These are phyloP conservation scores for Mycena chlorophos DNA, from an alignment of 768 basidiomycete genomes.

Conservation along the genomic window DNA sequence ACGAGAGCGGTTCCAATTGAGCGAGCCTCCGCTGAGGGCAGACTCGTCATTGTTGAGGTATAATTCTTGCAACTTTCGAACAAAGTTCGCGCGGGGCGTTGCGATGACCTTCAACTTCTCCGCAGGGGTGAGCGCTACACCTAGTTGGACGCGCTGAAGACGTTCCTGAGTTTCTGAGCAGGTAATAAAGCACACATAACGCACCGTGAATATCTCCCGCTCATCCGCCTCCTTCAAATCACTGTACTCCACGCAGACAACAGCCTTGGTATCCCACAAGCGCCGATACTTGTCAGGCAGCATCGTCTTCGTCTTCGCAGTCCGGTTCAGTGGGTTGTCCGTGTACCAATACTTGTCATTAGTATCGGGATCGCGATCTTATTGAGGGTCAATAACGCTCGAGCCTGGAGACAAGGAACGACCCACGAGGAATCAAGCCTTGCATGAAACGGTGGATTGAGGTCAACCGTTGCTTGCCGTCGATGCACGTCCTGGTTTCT, in stretches of 20 bases:
- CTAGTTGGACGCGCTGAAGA: conserved; percentile 71
- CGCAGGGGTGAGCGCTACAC: conserved; percentile 74
- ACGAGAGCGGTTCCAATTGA: conserved; percentile 39
- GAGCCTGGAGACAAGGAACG: background rate
- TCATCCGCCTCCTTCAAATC: conserved; percentile 58
- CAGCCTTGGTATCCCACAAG: conserved; percentile 69
- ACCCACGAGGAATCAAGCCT: conserved; percentile 51
- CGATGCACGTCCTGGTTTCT: conserved; percentile 68
- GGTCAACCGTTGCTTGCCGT: conserved; percentile 80
- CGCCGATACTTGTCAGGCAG: conserved; percentile 58
- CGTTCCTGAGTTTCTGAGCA: background rate
- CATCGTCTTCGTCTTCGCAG: conserved; percentile 27
- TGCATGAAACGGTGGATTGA: conserved; percentile 73
- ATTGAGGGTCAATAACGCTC: background rate
- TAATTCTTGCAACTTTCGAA: conserved; percentile 53
- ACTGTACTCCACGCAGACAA: conserved; percentile 79
- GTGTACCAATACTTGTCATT: conserved; percentile 23
- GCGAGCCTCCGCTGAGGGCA: conserved; percentile 20
- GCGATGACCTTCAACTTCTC: conserved; percentile 57
- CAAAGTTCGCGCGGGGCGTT: conserved; percentile 56
- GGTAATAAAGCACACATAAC: conserved; percentile 10
- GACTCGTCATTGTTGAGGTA: conserved; percentile 45
- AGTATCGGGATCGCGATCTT: conserved; percentile 4
- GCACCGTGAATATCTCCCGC: conserved; percentile 72
- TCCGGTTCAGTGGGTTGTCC: conserved; percentile 20